Evolutionary conservation across 768 basidiomycete species (phyloP), one percentile per base, ranked within the genome.

Genomic region (Lactarius sp.): DNA sequence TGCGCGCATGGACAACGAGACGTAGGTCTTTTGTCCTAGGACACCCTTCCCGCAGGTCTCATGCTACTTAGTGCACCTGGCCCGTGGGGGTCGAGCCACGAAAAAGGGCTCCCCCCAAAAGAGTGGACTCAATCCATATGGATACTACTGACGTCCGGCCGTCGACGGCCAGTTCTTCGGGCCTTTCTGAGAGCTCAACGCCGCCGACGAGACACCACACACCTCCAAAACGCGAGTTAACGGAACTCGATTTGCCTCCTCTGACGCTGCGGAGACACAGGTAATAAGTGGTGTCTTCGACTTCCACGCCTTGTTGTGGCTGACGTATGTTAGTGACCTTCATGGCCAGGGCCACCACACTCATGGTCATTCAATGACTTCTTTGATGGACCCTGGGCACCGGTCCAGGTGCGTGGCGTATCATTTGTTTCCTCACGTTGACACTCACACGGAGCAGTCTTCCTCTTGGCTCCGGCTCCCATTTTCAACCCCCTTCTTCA

Each of bases 1-100:
- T 96, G 93, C 70, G 83, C 85, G 31, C 90, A 92, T 74, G 88
- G 90, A 10, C 88, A 92, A 70, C 81, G 92, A 74, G 89, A 92
- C 69, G 91, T 90, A 74, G 58, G 85, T 42, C 74, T 14, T 31
- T 20, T 47, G 53, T 33, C 49, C 9, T 49, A 55, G n/a, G 14
- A 20, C 44, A 14, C 22, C 31, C 63, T 41, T 31, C 49, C 31
- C 55, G 42, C 44, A 31, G 16, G 14, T 51, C 54, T 63, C 41
- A 41, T 61, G 18, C 22, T 22, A 6, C 20, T 4, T 64, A 90
- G 90, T 92, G 90, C 72, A 88, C 85, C 55, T 92, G 90, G 90
- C 90, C 90, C 7, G 89, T 92, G 70, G 85, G 84, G 7, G 81
- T 85, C n/a, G 85, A 87, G 33, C 73, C 83, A 39, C 82, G 88